phyloP scores from a whole-genome alignment of 768 basidiomycete genomes.

The Lyophyllum atratum region DNA sequence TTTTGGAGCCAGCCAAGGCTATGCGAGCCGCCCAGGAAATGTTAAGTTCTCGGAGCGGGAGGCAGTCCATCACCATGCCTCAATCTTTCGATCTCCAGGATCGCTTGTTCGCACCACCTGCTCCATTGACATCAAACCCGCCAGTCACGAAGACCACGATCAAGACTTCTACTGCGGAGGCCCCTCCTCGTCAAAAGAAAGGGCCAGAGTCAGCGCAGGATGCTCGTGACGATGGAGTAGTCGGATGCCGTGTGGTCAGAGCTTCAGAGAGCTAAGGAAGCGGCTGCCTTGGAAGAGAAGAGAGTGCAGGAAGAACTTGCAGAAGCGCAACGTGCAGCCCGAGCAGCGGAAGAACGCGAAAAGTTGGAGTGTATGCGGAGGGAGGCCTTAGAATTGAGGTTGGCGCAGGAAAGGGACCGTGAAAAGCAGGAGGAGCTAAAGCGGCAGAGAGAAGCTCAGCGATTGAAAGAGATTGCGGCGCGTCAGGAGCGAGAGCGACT shows the following conservation, averaged over 20 bases:
- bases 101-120: background rate
- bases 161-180: background rate
- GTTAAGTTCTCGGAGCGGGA: background rate
- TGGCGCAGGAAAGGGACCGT: background rate
- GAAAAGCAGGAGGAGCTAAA: background rate
- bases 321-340: conserved; percentile 43
- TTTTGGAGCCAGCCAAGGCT: background rate
- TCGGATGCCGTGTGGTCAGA: conserved; percentile 52
- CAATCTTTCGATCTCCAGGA: background rate
- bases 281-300: background rate
- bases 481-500: conserved; percentile 8
- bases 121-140: background rate
- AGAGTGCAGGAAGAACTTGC: conserved; percentile 24
- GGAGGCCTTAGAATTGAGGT: background rate
- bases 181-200: background rate
- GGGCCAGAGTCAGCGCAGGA: background rate
- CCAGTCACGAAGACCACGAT: background rate
- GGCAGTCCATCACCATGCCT: background rate
- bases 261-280: conserved; percentile 36
- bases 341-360: conserved; percentile 25
- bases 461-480: conserved; percentile 10
- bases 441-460: background rate
- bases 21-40: background rate
- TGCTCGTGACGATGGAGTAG: conserved; percentile 52
- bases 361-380: conserved; percentile 24